These are phyloP conservation scores for Plectosphaerella plurivora DNA, from an alignment of 2,329 filamentous ascomycete genomes.

Conservation along the genomic window DNA sequence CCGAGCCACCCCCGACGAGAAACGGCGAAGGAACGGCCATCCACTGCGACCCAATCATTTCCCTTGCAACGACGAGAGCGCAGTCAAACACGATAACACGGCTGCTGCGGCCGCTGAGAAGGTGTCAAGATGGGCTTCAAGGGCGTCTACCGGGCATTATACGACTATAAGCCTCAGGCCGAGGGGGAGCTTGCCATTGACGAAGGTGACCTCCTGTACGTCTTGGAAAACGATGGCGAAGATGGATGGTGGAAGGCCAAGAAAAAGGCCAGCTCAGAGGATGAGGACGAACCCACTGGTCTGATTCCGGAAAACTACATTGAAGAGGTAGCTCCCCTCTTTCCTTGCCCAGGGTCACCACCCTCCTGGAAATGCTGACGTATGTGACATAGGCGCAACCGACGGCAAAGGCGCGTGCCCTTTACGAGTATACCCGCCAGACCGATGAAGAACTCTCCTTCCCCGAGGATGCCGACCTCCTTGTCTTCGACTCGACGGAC, in stretches of 20 bases:
- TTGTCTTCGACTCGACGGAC: constrained; percentile 86
- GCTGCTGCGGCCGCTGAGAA: neutral
- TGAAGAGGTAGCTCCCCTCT: constrained; percentile 61
- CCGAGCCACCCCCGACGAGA: too few species aligned
- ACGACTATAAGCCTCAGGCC: constrained; percentile 86
- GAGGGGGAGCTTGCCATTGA: constrained; percentile 79
- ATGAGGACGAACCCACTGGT: constrained; percentile 87
- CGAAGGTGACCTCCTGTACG: constrained; percentile 85
- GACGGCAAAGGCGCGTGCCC: constrained; percentile 67
- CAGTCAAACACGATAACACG: neutral
- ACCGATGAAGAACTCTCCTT: constrained; percentile 98
- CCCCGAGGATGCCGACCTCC: constrained; percentile 75
- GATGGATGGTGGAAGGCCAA: constrained; percentile 95
- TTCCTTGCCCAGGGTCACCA: constrained; percentile 19
- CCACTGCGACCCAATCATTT: too few species aligned
- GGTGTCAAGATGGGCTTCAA: constrained; percentile 72
- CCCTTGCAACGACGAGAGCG: too few species aligned
- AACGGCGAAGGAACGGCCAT: too few species aligned
- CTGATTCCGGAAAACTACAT: constrained; percentile 94
- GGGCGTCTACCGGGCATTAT: constrained; percentile 84
- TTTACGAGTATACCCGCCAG: constrained; percentile 97
- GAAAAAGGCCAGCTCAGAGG: constrained; percentile 77
- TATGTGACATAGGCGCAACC: constrained; percentile 46
- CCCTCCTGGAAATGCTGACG: neutral
- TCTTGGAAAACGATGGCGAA: constrained; percentile 74